Conservation (phyloP, 2,329 filamentous ascomycete species). For the Zymoseptoria tritici region DNA sequence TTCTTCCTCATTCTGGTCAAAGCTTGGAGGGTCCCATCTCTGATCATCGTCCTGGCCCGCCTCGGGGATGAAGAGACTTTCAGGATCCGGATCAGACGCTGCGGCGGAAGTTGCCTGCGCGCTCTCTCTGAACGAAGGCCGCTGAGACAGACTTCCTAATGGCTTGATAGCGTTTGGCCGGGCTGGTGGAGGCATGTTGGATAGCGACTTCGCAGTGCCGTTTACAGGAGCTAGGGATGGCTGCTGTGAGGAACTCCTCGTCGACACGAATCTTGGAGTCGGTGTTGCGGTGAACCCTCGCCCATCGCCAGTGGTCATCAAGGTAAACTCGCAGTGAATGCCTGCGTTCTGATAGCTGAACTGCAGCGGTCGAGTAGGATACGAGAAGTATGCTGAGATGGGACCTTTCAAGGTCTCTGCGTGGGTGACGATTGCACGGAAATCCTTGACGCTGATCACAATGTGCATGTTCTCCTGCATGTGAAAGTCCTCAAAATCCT, state of each 20-base stretch:
- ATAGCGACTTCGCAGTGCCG: slow-evolving; percentile 10
- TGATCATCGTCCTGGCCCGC: slow-evolving; percentile 56
- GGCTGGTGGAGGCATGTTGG: slow-evolving; percentile 38
- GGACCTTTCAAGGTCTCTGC: slow-evolving; percentile 62
- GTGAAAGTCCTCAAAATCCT: slow-evolving; percentile 68
- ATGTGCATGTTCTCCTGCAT: slow-evolving; percentile 71
- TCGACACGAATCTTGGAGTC: slow-evolving; percentile 33
- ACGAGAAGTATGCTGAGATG: slow-evolving; percentile 62
- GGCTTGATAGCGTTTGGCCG: slow-evolving; percentile 28
- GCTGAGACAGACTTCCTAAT: slow-evolving; percentile 24
- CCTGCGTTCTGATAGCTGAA: slow-evolving; percentile 63
- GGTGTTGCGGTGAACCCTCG: slow-evolving; percentile 31
- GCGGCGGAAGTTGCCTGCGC: slow-evolving; percentile 22
- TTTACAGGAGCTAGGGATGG: slow-evolving; percentile 16
- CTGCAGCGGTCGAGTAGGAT: slow-evolving; percentile 63
- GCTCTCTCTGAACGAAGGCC: slow-evolving; percentile 17
- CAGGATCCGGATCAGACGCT: slow-evolving; percentile 52
- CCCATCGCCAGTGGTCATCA: slow-evolving; percentile 71
- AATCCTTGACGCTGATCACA: slow-evolving; percentile 75
- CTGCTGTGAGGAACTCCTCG: slow-evolving; percentile 25
- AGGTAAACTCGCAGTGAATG: slow-evolving; percentile 66
- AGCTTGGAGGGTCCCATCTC: slow-evolving; percentile 64
- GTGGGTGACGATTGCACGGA: slow-evolving; percentile 69
- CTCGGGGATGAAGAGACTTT: slow-evolving; percentile 61
- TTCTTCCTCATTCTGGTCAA: slow-evolving; percentile 56